Conservation (phyloP, 2,329 filamentous ascomycete genomes). For the Venturiaceae sp. region DNA sequence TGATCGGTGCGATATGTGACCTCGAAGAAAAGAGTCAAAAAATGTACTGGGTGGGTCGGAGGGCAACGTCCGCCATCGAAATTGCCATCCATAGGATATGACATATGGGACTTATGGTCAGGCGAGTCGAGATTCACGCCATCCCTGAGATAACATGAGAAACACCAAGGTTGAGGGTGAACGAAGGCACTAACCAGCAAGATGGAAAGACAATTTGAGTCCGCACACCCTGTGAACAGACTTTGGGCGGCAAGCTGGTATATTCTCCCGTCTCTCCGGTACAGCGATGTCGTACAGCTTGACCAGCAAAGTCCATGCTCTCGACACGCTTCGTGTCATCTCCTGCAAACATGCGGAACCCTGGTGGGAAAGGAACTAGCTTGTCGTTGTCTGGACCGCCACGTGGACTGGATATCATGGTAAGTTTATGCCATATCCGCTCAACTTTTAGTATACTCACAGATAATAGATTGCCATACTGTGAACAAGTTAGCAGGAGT, state of each 20-base stretch:
- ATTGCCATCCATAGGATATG: constrained; percentile 24
- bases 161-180: background rate
- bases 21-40: constrained; percentile 33
- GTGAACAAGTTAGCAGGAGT: no score
- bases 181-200: no score
- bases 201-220: constrained; percentile 27
- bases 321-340: constrained; percentile 48
- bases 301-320: constrained; percentile 43
- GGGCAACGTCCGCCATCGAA: constrained; percentile 34
- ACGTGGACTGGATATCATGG: background rate
- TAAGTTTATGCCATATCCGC: background rate
- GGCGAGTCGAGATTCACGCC: background rate
- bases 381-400: constrained; percentile 39
- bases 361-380: constrained; percentile 59
- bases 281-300: constrained; percentile 49
- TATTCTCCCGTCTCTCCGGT: constrained; percentile 36
- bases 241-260: constrained; percentile 55
- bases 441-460: background rate
- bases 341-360: constrained; percentile 63
- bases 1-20: constrained; percentile 21
- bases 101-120: background rate
- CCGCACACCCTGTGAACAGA: constrained; percentile 28
- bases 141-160: no score
- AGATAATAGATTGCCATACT: constrained; percentile 68
- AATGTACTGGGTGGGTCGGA: constrained; percentile 23